Percentiles rank a stretch among this genome's conserved stretches.
Conservation (phyloP, 1,284 basidiomycete species). For the Fereydounia khargensis region DNA sequence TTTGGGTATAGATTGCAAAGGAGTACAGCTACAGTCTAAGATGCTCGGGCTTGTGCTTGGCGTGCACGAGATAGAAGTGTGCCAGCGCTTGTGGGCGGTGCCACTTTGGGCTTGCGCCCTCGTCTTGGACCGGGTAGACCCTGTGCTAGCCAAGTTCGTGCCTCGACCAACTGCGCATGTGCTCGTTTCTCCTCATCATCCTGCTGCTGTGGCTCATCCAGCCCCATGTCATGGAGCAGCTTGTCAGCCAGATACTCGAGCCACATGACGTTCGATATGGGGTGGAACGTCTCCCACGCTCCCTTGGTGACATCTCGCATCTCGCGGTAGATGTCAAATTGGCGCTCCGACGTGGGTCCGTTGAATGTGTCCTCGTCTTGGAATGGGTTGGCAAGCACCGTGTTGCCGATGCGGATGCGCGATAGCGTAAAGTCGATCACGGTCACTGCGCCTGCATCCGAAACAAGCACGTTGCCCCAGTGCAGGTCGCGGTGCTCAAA, state of each 20-base stretch:
- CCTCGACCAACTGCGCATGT: too few species aligned
- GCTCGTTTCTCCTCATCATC: too few species aligned
- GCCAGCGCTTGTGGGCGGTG: too few species aligned
- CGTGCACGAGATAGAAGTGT: too few species aligned
- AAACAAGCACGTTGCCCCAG: constrained; percentile 91
- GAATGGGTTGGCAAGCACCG: constrained; percentile 46
- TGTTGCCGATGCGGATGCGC: constrained; percentile 58
- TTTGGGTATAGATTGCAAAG: too few species aligned
- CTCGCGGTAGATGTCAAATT: constrained; percentile 90
- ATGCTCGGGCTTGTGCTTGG: too few species aligned
- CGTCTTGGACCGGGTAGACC: too few species aligned
- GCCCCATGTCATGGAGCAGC: constrained; percentile 63
- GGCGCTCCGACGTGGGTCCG: constrained; percentile 74
- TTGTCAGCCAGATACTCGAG: constrained; percentile 74
- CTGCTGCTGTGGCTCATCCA: too few species aligned
- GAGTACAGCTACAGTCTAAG: too few species aligned
- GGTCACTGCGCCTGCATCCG: constrained; percentile 69
- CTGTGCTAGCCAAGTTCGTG: too few species aligned
- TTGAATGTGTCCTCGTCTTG: constrained; percentile 57
- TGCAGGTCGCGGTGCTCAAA: constrained; percentile 99
- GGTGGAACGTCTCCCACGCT: constrained; percentile 72
- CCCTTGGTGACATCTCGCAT: constrained; percentile 69
- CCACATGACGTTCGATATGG: constrained; percentile 88
- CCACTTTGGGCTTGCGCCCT: too few species aligned
- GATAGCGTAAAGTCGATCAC: constrained; percentile 94